Base-by-base conservation (phyloP, 768 basidiomycete species). In the Russula emetica region DNA sequence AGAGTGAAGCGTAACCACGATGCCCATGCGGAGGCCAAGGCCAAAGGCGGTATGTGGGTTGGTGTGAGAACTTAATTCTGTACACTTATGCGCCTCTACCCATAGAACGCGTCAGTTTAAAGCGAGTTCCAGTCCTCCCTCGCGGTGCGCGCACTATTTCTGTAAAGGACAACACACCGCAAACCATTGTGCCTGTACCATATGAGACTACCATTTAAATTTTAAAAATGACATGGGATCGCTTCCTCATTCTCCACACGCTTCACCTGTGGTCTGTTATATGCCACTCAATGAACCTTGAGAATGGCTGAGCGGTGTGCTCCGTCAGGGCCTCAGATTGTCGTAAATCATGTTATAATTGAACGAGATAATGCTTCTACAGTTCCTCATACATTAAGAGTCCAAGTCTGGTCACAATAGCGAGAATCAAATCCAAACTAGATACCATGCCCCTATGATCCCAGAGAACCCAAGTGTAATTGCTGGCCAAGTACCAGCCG, bases 191-290 rank as follows among this genome's bases (percentile, higher is more conserved):
- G 69, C 94, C 95, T 70, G 82, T 94, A 71, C 85, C 84, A 69
- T 98, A 98, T 84, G 96, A 96, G 86, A 97, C 94, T 69, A 94
- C 88, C 71, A 96, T 97, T 78, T 97, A 86, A 86, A 61, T 95
- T 97, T 78, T 97, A 86, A 86, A 61, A 30, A 30, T n/a, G 28
- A 26, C 24, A 61, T 7, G 8, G 24, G 24, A 14, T 18, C 16
- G 16, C 32, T 24, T 30, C n/a, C 13, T 30, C 28, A 10, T 50
- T 51, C 42, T 54, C 22, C 58, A 63, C 47, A 50, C 36, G 26
- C 42, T 49, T 45, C 30, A 55, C 44, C 45, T 54, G 59, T 60
- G 53, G 44, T 40, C 50, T 62, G 40, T 62, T 24, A 38, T 56
- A 55, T 63, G 58, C 28, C 53, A 30, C 58, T 22, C 26, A 50